Evolutionary conservation across 2,329 filamentous ascomycete genomes (phyloP).

Genomic region (Neodidymelliopsis sp.): DNA sequence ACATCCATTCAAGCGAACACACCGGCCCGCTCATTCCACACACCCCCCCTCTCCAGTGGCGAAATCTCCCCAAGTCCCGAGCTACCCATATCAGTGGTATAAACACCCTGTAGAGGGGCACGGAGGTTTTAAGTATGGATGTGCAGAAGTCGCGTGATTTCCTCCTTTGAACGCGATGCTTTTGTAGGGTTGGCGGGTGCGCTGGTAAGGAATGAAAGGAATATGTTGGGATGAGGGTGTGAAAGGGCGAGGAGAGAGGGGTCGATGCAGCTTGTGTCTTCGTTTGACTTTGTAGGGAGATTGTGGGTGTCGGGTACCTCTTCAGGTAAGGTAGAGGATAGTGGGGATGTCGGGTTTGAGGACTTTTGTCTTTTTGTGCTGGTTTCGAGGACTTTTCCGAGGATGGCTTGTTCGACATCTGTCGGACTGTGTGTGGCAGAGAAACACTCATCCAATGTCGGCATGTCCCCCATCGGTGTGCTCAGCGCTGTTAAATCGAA

Average conservation of each 20-base stretch:
- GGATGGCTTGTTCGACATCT: background rate
- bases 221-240: background rate
- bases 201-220: background rate
- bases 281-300: background rate
- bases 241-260: background rate
- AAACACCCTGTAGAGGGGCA: background rate
- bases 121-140: background rate
- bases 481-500: background rate
- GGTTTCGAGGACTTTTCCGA: background rate
- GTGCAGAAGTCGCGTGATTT: background rate
- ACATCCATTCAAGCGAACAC: too few relatives aligned
- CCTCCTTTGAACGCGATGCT: background rate
- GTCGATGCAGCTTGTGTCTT: background rate
- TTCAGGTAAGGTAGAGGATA: background rate
- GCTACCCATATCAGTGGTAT: background rate
- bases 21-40: background rate
- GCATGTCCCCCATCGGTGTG: background rate
- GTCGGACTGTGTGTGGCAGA: background rate
- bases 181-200: background rate
- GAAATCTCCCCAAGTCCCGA: background rate
- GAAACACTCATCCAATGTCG: conserved; percentile 4
- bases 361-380: background rate
- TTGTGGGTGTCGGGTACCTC: background rate
- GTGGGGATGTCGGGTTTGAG: background rate
- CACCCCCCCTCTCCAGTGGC: background rate